Percentiles rank a stretch among this genome's conserved stretches.
Conservation (phyloP, 2,329 filamentous ascomycete genomes). For the Cercospora brassicicola region DNA sequence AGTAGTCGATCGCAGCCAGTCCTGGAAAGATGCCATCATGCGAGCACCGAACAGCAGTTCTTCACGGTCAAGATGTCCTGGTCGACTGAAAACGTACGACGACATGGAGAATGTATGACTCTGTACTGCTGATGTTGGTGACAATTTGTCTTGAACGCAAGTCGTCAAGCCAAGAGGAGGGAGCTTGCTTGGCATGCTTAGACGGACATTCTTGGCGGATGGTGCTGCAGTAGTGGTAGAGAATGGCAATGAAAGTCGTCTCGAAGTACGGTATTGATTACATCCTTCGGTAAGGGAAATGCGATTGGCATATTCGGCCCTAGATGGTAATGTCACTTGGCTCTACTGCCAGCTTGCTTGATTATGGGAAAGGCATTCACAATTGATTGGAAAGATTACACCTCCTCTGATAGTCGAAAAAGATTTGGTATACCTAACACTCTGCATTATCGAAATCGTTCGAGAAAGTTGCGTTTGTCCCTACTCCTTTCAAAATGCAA, state of each 20-base stretch:
- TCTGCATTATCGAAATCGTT: neutral
- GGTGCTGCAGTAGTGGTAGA: neutral
- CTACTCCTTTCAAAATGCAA: neutral
- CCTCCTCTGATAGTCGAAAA: neutral
- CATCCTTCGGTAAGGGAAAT: neutral
- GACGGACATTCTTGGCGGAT: neutral
- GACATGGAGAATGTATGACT: neutral
- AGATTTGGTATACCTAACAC: neutral
- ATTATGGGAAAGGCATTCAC: neutral
- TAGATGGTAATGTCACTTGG: neutral
- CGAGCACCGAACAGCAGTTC: neutral
- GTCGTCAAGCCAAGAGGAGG: neutral
- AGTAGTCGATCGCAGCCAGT: neutral
- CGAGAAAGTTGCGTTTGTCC: neutral
- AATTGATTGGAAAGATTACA: neutral
- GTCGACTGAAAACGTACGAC: neutral
- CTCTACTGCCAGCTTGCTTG: neutral
- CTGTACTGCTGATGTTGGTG: neutral
- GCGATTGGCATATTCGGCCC: neutral
- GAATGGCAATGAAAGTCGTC: neutral
- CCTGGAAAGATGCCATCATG: neutral
- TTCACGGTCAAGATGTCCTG: too few species aligned
- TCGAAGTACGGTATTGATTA: neutral
- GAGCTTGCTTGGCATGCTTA: neutral
- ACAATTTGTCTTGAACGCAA: neutral